phyloP scores from a whole-genome alignment of 805 yeast species.

The Cyberlindnera maritima region DNA sequence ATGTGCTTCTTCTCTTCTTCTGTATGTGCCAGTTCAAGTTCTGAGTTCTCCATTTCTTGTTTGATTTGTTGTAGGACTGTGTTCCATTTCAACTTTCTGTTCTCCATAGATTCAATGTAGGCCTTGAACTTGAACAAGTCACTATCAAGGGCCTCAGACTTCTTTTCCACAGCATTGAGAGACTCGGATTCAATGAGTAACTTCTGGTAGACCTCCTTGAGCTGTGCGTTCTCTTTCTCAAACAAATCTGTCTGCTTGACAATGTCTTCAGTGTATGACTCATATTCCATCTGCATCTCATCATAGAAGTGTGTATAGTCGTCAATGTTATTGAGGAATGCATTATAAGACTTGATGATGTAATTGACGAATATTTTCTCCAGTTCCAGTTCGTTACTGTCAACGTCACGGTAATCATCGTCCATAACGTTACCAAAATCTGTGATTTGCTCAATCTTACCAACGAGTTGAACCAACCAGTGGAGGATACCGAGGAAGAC shows the following conservation, averaged over 20 bases:
- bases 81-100: conserved; percentile 65
- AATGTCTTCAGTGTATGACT: conserved; percentile 47
- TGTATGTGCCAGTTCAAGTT: conserved; percentile 38
- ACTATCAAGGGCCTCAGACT: conserved; percentile 60
- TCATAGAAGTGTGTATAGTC: conserved; percentile 53
- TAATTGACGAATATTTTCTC: conserved; percentile 54
- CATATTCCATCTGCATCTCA: conserved; percentile 57
- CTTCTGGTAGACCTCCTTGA: conserved; percentile 39
- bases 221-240: conserved; percentile 37
- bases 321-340: conserved; percentile 62
- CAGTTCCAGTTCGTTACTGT: conserved; percentile 31
- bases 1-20: conserved; percentile 41
- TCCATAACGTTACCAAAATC: conserved; percentile 31
- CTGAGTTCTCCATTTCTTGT: conserved; percentile 47
- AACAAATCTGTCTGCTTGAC: conserved; percentile 42
- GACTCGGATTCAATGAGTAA: conserved; percentile 43
- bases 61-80: conserved; percentile 52
- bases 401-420: conserved; percentile 29
- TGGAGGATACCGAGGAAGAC: conserved; percentile 75
- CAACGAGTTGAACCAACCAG: conserved; percentile 69
- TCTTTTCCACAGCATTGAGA: conserved; percentile 51
- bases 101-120: conserved; percentile 66
- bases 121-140: conserved; percentile 70
- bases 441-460: conserved; percentile 35
- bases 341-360: conserved; percentile 62